These are phyloP conservation scores for Lepidopterella palustris DNA, from an alignment of 495 filamentous ascomycete species.

Conservation along the genomic window DNA sequence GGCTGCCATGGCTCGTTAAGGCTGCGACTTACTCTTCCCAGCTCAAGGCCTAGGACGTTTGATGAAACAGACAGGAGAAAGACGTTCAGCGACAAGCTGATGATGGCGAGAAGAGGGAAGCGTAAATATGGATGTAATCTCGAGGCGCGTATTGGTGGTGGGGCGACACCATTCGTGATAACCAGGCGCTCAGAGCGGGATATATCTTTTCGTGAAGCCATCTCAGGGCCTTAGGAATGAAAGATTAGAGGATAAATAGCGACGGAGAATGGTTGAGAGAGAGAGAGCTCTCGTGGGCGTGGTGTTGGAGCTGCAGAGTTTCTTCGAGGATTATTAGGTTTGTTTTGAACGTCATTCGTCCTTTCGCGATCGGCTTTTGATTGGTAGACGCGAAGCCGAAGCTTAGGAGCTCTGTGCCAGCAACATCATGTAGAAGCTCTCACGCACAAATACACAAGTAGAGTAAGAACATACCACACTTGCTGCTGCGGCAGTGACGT, in stretches of 20 bases:
- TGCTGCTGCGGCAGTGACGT: no score
- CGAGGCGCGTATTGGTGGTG: slow-evolving; percentile 5
- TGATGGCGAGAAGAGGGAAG: slow-evolving; percentile 56
- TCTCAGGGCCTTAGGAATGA: not conserved
- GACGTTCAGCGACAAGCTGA: slow-evolving; percentile 56
- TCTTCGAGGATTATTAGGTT: not conserved
- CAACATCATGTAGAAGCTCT: no score
- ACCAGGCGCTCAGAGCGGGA: not conserved
- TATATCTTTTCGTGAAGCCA: not conserved
- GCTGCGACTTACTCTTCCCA: slow-evolving; percentile 55
- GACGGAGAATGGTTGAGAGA: not conserved
- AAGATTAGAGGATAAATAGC: not conserved
- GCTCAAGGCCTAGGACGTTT: slow-evolving; percentile 47
- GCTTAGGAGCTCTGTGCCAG: no score
- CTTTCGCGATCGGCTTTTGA: not conserved
- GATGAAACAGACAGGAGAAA: slow-evolving; percentile 51
- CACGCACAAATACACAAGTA: no score
- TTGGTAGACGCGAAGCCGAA: not conserved
- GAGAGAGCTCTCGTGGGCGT: not conserved
- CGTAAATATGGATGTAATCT: slow-evolving; percentile 48
- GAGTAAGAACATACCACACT: no score
- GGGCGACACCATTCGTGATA: slow-evolving; percentile 8
- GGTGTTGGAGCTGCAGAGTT: not conserved
- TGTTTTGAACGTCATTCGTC: not conserved
- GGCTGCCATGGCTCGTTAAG: slow-evolving; percentile 56